Evolutionary conservation across 2,329 filamentous ascomycete species (phyloP).

Genomic region (Fusarium brachygibbosum): DNA sequence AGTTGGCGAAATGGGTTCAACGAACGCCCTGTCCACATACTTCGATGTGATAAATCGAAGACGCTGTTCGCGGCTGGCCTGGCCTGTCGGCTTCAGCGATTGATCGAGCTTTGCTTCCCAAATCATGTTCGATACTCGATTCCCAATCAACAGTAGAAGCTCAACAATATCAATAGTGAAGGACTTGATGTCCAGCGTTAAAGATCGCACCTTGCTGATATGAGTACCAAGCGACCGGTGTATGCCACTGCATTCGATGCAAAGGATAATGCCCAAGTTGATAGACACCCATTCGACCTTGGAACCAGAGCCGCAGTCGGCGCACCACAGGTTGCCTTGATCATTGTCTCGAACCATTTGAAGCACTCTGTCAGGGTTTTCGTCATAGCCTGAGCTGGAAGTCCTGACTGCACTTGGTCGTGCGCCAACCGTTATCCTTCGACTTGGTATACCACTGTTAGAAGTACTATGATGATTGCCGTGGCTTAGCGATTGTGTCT

Average conservation of each 20-base stretch:
- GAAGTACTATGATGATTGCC: conserved; percentile 65
- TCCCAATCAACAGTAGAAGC: conserved; percentile 89
- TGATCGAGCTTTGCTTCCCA: conserved; percentile 91
- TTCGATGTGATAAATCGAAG: conserved; percentile 96
- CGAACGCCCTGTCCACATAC: conserved; percentile 86
- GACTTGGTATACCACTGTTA: conserved; percentile 72
- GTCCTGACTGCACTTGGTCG: conserved; percentile 79
- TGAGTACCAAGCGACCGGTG: conserved; percentile 96
- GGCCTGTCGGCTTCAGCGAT: conserved; percentile 77
- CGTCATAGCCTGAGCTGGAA: conserved; percentile 79
- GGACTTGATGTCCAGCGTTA: conserved; percentile 94
- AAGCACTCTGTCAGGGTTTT: conserved; percentile 86
- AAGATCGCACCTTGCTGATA: conserved; percentile 95
- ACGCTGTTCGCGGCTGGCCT: conserved; percentile 88
- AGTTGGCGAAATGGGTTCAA: conserved; percentile 81
- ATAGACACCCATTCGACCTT: conserved; percentile 99
- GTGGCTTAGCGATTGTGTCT: conserved; percentile 78
- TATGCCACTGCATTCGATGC: conserved; percentile 98
- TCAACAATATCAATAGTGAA: conserved; percentile 98
- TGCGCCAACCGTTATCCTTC: conserved; percentile 92
- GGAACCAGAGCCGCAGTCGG: conserved; percentile 89
- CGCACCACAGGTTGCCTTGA: conserved; percentile 92
- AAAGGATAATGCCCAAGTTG: conserved; percentile 94
- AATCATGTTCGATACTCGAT: conserved; percentile 94
- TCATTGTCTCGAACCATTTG: conserved; percentile 91